These are phyloP conservation scores for Balamuthia mandrillaris DNA, from an alignment of 208 protist species.

Conservation along the genomic window DNA sequence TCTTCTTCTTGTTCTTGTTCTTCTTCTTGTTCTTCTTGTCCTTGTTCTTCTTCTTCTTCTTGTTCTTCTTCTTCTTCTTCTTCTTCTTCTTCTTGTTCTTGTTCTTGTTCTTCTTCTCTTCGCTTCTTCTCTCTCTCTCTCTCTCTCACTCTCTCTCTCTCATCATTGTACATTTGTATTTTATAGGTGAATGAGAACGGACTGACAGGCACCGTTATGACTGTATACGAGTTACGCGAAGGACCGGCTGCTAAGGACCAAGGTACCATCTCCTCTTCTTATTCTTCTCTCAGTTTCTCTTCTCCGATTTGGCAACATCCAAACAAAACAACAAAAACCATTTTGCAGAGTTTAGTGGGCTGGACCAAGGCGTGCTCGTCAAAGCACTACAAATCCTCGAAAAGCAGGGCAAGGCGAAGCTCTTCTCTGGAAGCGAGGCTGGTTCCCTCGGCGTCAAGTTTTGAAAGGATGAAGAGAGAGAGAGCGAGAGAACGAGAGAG, in stretches of 20 bases:
- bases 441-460: too few species aligned
- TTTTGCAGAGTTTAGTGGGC: not conserved
- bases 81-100: not conserved
- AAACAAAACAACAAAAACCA: too few species aligned
- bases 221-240: not conserved
- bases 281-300: not conserved
- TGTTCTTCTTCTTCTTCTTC: not conserved
- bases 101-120: not conserved
- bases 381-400: not conserved
- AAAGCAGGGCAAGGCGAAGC: conserved; percentile 31
- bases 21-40: not conserved
- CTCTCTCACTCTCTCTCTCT: not conserved
- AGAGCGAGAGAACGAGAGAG: too few species aligned
- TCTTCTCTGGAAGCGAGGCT: too few species aligned
- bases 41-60: not conserved
- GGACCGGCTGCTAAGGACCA: not conserved
- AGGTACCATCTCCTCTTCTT: not conserved
- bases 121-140: not conserved
- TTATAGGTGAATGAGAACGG: not conserved
- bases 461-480: too few species aligned
- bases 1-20: not conserved
- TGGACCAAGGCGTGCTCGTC: not conserved
- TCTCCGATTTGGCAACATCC: not conserved
- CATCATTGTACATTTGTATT: not conserved
- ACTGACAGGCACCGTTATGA: conserved; percentile 11